These are phyloP conservation scores for Carnegiea gigantea DNA, from an alignment of 179 eudicot species.

Conservation along the genomic window DNA sequence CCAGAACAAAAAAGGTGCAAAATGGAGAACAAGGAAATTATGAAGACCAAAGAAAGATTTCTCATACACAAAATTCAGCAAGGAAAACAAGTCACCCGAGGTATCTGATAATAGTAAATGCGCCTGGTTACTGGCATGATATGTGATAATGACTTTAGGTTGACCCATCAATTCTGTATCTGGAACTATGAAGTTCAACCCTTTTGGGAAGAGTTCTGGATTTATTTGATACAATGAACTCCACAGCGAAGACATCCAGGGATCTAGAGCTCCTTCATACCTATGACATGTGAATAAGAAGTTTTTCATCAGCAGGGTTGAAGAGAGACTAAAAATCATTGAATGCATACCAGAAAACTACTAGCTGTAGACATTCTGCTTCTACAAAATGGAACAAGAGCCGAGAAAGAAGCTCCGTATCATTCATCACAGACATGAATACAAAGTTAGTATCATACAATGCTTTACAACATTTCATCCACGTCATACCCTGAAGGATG, in stretches of 20 bases:
- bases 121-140: conserved; percentile 44
- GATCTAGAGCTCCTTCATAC: conserved; percentile 97
- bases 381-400: not conserved
- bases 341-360: not conserved
- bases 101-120: conserved; percentile 33
- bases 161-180: conserved; percentile 48
- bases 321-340: not conserved
- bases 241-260: conserved; percentile 93
- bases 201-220: conserved; percentile 65
- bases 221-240: conserved; percentile 50
- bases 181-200: conserved; percentile 43
- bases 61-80: not conserved
- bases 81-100: conserved; percentile 46
- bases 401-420: not conserved
- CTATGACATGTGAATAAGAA: conserved; percentile 36
- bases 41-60: not conserved
- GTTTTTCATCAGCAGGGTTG: not conserved
- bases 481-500: conserved; percentile 91
- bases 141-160: conserved; percentile 57
- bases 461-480: not conserved
- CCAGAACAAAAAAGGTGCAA: not conserved
- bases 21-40: not conserved
- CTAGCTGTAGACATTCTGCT: not conserved
- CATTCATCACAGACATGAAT: not conserved
- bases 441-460: not conserved